Evolutionary conservation across 495 filamentous ascomycete species (phyloP).

Genomic region (Zalerion maritima): DNA sequence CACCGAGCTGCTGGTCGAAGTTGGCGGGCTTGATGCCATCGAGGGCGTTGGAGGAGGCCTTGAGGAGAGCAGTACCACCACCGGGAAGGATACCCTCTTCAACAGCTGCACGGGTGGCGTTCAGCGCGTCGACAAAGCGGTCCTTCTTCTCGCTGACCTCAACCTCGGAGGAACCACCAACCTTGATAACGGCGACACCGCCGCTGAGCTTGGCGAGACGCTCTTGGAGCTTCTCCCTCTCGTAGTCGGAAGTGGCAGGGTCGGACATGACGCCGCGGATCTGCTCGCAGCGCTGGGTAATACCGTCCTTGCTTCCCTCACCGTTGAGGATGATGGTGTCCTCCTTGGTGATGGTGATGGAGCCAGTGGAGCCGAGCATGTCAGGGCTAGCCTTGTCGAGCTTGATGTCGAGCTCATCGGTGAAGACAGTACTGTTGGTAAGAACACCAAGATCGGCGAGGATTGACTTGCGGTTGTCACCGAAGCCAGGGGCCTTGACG

Average conservation of each 20-base stretch:
- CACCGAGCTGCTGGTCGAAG: conserved; percentile 98
- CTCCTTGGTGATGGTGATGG: conserved; percentile 99
- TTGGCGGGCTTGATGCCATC: conserved; percentile 70
- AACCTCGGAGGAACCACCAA: conserved; percentile 92
- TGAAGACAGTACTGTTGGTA: conserved; percentile 95
- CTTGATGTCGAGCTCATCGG: conserved; percentile 95
- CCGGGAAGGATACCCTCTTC: conserved; percentile 98
- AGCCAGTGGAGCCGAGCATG: conserved; percentile 91
- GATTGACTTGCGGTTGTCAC: conserved; percentile 99
- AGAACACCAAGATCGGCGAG: conserved; percentile 90
- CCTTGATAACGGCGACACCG: conserved; percentile 98
- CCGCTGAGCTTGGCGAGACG: conserved; percentile 98
- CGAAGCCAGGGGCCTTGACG: conserved; percentile 97
- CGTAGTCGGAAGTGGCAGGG: conserved; percentile 88
- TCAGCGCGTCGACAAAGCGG: conserved; percentile 93
- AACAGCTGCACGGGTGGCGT: conserved; percentile 94
- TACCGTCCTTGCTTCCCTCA: conserved; percentile 86
- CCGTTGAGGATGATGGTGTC: conserved; percentile 98
- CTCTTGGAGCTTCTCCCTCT: conserved; percentile 99
- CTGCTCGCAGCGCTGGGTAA: conserved; percentile 93
- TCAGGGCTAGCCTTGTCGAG: conserved; percentile 93
- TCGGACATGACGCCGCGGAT: conserved; percentile 95
- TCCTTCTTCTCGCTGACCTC: conserved; percentile 99
- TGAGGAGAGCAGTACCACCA: conserved; percentile 94
- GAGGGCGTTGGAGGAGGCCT: conserved; percentile 84